Base-by-base conservation (phyloP, 106 monocot genomes). In the Acorus calamus region DNA sequence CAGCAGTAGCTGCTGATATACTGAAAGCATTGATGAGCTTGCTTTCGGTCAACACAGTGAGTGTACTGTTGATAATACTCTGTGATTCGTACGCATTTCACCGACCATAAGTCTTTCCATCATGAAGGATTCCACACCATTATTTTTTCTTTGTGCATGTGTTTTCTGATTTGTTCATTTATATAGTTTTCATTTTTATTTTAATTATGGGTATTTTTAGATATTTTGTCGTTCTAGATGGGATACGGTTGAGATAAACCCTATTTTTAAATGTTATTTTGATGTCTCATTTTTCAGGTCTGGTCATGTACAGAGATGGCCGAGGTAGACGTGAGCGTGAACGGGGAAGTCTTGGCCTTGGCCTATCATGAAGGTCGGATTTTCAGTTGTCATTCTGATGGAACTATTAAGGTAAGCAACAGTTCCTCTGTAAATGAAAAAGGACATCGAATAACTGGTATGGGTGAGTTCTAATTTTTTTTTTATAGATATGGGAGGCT, bases 381-480 rank as follows among this genome's bases (percentile, higher is more conserved):
- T 44, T 82, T 77, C 67, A 77, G 77, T 56, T 67, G 82, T 53
- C 82, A 82, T 49, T 78, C 66, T 63, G 82, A 82, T 74, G 82
- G 82, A 71, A 77, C 66, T 62, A 82, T 82, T 56, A 82, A 82
- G 82, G 82, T 82, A 71, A n/a, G 28, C 28, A 28, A 28, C 28
- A 28, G 5, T 47, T 11, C 4, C 8, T 5, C 5, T 13, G n/a
- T 62, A 4, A 43, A 11, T 8, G 57, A 41, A 43, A 45, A 9
- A 41, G 44, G 44, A 50, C 49, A 42, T 49, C 5, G 5, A 51
- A 51, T 6, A 41, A 10, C 28, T 56, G 8, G 9, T 28, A 57
- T 72, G 46, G 48, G 70, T 55, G 71, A 42, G 41, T 55, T 9
- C 65, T 68, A 50, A 8, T 28, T 68, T n/a, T 46, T 75, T 65